Evolutionary conservation across 2,329 filamentous ascomycete species (phyloP).

Genomic region (Tolypocladium pustulatum): DNA sequence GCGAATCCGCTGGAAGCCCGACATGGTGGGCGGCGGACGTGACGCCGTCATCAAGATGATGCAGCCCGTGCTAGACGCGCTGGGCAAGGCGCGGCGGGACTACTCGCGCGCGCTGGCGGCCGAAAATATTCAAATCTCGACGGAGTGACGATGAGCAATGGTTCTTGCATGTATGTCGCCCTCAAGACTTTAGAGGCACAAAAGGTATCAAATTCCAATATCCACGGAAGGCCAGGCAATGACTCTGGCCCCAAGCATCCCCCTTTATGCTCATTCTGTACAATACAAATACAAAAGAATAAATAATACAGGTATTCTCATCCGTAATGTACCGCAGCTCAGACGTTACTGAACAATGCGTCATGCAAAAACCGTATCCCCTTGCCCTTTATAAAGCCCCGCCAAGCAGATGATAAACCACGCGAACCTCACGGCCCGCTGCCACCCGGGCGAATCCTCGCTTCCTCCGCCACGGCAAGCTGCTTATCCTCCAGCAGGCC

Average conservation of each 20-base stretch:
- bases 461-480: slow-evolving; percentile 29
- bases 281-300: not conserved
- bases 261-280: not conserved
- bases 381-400: not conserved
- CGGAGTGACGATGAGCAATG: slow-evolving; percentile 23
- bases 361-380: not conserved
- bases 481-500: slow-evolving; percentile 31
- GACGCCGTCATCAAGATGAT: slow-evolving; percentile 68
- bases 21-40: slow-evolving; percentile 61
- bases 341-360: not conserved
- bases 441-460: slow-evolving; percentile 24
- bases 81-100: slow-evolving; percentile 59
- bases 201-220: not conserved
- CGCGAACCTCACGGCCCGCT: not conserved
- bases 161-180: not conserved
- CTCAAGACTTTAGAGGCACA: not conserved
- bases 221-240: not conserved
- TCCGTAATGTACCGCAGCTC: not conserved
- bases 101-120: slow-evolving; percentile 64
- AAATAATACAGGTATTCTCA: not conserved
- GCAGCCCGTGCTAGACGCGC: slow-evolving; percentile 59
- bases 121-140: slow-evolving; percentile 39
- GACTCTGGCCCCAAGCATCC: not conserved
- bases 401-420: not conserved
- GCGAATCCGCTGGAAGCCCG: slow-evolving; percentile 59